A percentile compares a stretch with the other conserved stretches of the same genome.
These are phyloP conservation scores for Malassezia obtusa DNA, from an alignment of 1,284 basidiomycete genomes.

Conservation along the genomic window DNA sequence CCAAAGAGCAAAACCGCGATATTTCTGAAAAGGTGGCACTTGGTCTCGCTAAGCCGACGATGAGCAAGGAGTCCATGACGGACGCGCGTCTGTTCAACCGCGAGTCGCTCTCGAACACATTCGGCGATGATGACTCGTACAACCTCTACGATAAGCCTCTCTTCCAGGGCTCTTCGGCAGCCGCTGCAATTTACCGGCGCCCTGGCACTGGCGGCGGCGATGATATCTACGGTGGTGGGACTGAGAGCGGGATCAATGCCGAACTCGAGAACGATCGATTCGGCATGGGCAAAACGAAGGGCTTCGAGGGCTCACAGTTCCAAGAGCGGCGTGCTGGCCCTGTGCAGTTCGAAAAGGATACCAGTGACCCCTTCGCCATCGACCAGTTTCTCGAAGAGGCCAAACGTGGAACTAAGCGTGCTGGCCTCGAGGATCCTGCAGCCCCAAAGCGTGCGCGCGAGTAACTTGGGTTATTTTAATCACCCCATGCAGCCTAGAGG, in stretches of 20 bases:
- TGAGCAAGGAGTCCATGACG: constrained; percentile 79
- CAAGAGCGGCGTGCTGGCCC: constrained; percentile 68
- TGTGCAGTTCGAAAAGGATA: constrained; percentile 99
- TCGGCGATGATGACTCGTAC: constrained; percentile 86
- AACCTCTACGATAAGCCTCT: constrained; percentile 88
- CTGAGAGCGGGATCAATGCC: constrained; percentile 79
- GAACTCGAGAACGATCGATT: constrained; percentile 90
- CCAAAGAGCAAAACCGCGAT: constrained; percentile 77
- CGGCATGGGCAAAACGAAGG: constrained; percentile 65
- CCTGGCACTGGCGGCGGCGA: constrained; percentile 53
- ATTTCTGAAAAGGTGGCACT: constrained; percentile 98
- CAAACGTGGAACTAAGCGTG: constrained; percentile 72
- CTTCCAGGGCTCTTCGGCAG: constrained; percentile 89
- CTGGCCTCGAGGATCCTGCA: constrained; percentile 12
- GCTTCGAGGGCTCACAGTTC: constrained; percentile 77
- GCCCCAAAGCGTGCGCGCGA: constrained; percentile 4
- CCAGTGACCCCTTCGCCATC: constrained; percentile 89
- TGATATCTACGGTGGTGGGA: constrained; percentile 65
- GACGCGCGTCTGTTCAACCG: constrained; percentile 96
- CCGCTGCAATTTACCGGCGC: constrained; percentile 94
- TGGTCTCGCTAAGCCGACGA: constrained; percentile 87
- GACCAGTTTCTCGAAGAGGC: constrained; percentile 96
- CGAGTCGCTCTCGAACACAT: constrained; percentile 66
- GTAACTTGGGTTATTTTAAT: neutral
- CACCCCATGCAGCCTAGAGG: neutral